These are phyloP conservation scores for Nannochloris sp. DNA, from an alignment of 139 green algal genomes.

Conservation along the genomic window DNA sequence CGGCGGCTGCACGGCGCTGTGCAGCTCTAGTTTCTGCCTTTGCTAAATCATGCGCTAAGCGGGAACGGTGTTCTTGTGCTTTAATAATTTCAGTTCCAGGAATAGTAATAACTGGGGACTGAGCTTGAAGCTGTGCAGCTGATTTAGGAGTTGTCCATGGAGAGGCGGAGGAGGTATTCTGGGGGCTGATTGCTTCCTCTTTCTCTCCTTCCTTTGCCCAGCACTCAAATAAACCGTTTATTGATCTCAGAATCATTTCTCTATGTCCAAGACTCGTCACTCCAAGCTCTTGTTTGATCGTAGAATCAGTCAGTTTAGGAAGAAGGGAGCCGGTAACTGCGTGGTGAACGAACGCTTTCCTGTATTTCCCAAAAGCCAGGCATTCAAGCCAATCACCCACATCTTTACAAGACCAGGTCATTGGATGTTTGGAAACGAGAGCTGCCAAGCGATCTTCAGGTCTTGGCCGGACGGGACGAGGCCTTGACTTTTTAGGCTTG, in stretches of 20 bases:
- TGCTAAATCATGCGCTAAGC: not conserved
- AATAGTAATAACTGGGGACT: not conserved
- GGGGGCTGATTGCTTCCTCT: not conserved
- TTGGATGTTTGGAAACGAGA: not conserved
- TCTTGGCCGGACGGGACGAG: not conserved
- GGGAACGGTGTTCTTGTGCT: not conserved
- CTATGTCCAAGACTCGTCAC: not conserved
- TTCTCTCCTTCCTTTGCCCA: not conserved
- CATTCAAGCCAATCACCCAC: not conserved
- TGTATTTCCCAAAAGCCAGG: not conserved
- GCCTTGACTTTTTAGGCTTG: not conserved
- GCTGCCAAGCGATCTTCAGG: not conserved
- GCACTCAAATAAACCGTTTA: not conserved
- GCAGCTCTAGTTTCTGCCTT: not conserved
- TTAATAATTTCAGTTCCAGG: not conserved
- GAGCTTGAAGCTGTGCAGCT: not conserved
- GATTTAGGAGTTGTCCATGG: not conserved
- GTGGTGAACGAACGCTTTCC: not conserved
- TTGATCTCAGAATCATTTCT: not conserved
- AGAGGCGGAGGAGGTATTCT: not conserved
- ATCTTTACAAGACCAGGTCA: not conserved
- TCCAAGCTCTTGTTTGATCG: not conserved
- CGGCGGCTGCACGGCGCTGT: not conserved
- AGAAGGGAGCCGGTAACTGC: not conserved
- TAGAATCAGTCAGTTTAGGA: not conserved